A percentile compares a stretch with the other conserved stretches of the same genome.
phyloP scores from a whole-genome alignment of 768 basidiomycete genomes.

The Termitomyces sp. region DNA sequence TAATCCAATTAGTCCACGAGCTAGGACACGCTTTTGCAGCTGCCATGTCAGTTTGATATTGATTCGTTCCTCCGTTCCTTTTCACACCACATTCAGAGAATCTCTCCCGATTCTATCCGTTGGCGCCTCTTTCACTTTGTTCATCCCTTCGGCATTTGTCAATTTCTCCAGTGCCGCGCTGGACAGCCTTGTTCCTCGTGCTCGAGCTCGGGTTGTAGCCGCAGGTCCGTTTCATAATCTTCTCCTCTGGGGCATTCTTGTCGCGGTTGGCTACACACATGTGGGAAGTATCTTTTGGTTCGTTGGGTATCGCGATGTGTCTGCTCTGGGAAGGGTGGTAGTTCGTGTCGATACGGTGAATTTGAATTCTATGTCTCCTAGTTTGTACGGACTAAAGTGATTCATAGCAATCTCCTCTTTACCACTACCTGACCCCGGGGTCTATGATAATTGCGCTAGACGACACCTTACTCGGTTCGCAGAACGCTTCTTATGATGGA shows the following conservation, averaged over 20 bases:
- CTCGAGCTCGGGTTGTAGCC: slow-evolving; percentile 57
- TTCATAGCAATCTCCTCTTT: slow-evolving; percentile 55
- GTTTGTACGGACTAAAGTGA: not conserved
- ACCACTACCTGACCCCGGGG: slow-evolving; percentile 48
- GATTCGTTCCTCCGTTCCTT: not conserved
- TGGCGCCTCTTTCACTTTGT: slow-evolving; percentile 54
- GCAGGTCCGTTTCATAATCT: slow-evolving; percentile 82
- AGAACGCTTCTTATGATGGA: slow-evolving; percentile 20
- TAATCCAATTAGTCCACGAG: slow-evolving; percentile 75
- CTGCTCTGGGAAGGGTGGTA: slow-evolving; percentile 48
- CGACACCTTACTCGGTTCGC: slow-evolving; percentile 42
- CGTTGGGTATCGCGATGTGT: slow-evolving; percentile 50
- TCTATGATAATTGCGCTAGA: slow-evolving; percentile 62
- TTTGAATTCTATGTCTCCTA: slow-evolving; percentile 2
- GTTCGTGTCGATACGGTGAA: slow-evolving; percentile 48
- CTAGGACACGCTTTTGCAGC: slow-evolving; percentile 74
- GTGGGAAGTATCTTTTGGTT: slow-evolving; percentile 23
- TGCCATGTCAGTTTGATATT: slow-evolving; percentile 49
- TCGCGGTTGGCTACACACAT: slow-evolving; percentile 27
- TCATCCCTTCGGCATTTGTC: slow-evolving; percentile 75
- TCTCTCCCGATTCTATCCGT: slow-evolving; percentile 54
- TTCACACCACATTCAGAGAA: slow-evolving; percentile 38
- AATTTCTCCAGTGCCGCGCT: slow-evolving; percentile 42
- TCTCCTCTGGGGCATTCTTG: slow-evolving; percentile 46
- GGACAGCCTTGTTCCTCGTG: slow-evolving; percentile 31